Percentiles rank a stretch among this genome's conserved stretches.
Evolutionary conservation across 192 early-diverging fungal species (phyloP).

Genomic region (Irineochytrium annulatum): DNA sequence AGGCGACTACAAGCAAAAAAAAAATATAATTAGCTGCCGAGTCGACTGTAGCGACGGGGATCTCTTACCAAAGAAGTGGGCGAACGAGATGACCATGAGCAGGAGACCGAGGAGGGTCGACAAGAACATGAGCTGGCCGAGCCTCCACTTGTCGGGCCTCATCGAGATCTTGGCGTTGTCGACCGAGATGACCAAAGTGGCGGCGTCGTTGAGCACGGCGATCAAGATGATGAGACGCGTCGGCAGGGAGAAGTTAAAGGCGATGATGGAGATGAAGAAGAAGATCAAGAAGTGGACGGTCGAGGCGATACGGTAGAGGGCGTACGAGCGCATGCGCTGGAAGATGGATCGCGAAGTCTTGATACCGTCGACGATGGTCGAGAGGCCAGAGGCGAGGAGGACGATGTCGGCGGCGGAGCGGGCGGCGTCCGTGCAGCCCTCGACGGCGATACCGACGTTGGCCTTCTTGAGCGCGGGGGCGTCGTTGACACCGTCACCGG

Average conservation of each 20-base stretch:
- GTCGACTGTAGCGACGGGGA: conserved; percentile 1
- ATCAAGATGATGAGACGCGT: conserved; percentile 81
- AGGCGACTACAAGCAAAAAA: too few relatives aligned
- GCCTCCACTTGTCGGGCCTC: conserved; percentile 90
- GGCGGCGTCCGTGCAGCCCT: conserved; percentile 94
- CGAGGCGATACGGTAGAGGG: conserved; percentile 86
- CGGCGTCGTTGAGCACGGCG: conserved; percentile 86
- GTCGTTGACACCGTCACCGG: conserved; percentile 97
- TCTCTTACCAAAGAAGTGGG: conserved; percentile 62
- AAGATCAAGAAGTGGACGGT: conserved; percentile 94
- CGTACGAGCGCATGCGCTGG: conserved; percentile 81
- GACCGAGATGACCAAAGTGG: conserved; percentile 78
- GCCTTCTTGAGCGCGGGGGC: conserved; percentile 97
- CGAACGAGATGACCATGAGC: conserved; percentile 74
- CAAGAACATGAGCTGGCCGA: conserved; percentile 84
- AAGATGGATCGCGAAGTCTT: conserved; percentile 88
- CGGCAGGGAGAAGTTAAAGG: conserved; percentile 75
- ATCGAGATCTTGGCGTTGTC: conserved; percentile 90
- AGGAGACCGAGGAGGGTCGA: conserved; percentile 72
- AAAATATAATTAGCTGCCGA: too few relatives aligned
- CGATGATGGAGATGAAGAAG: conserved; percentile 88
- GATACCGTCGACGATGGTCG: conserved; percentile 90
- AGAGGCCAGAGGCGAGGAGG: conserved; percentile 79
- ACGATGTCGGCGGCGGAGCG: conserved; percentile 95
- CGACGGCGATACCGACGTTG: conserved; percentile 95